phyloP scores from a whole-genome alignment of 148 eudicot species.

The Silene conica region DNA sequence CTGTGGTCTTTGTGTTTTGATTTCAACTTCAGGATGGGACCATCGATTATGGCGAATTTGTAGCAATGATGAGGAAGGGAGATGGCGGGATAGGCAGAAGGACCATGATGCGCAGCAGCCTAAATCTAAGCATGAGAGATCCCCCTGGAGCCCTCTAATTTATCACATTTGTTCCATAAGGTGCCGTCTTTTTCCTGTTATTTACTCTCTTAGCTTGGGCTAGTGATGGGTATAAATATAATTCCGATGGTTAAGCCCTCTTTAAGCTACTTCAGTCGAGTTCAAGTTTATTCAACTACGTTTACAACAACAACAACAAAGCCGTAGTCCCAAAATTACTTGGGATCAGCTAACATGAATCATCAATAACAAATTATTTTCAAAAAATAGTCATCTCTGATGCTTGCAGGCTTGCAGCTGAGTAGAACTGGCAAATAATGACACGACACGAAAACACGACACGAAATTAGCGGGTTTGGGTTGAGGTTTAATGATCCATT shows the following conservation, averaged over 20 bases:
- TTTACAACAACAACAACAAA: too few species aligned
- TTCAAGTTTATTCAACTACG: not conserved
- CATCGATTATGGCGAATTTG: constrained; percentile 96
- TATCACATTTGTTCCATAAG: constrained; percentile 17
- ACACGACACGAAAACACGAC: too few species aligned
- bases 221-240: not conserved
- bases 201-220: not conserved
- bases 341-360: too few species aligned
- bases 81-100: constrained; percentile 85
- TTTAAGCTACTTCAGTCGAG: not conserved
- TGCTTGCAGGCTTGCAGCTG: too few species aligned
- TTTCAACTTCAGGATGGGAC: constrained; percentile 60
- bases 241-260: not conserved
- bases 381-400: too few species aligned
- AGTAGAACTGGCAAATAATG: too few species aligned
- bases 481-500: too few species aligned
- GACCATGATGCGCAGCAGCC: constrained; percentile 86
- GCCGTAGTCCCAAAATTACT: too few species aligned
- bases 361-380: too few species aligned
- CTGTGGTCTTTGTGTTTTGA: not conserved
- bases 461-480: too few species aligned
- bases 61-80: constrained; percentile 97
- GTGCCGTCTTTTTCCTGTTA: constrained; percentile 15
- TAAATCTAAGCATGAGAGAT: constrained; percentile 80
- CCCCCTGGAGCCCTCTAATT: constrained; percentile 46